A percentile compares a stretch with the other conserved stretches of the same genome.
These are phyloP conservation scores for Blastobotrys attinorum DNA, from an alignment of 805 yeast genomes.

Conservation along the genomic window DNA sequence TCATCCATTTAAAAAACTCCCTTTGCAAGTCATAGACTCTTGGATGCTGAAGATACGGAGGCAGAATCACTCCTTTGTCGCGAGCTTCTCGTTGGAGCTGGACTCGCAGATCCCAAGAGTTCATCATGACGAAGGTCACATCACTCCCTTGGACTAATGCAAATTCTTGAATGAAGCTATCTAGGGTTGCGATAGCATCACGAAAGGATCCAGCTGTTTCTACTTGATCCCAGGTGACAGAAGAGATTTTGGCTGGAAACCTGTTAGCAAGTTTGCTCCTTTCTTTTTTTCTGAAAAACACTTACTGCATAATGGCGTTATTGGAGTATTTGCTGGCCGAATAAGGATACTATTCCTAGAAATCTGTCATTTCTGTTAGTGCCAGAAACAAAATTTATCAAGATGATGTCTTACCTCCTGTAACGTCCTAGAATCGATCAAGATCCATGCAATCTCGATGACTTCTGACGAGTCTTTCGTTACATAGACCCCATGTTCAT, in stretches of 20 bases:
- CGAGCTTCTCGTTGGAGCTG: slow-evolving; percentile 74
- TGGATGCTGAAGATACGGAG: slow-evolving; percentile 68
- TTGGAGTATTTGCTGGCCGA: slow-evolving; percentile 58
- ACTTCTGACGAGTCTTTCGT: slow-evolving; percentile 63
- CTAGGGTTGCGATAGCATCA: slow-evolving; percentile 53
- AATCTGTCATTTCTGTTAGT: no score
- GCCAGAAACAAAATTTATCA: no score
- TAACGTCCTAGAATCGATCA: slow-evolving; percentile 48
- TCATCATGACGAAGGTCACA: slow-evolving; percentile 59
- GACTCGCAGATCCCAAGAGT: slow-evolving; percentile 67
- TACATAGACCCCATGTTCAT: slow-evolving; percentile 50
- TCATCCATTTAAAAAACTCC: slow-evolving; percentile 69
- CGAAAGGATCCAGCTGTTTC: slow-evolving; percentile 50
- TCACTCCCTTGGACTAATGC: slow-evolving; percentile 37
- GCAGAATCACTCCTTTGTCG: slow-evolving; percentile 64
- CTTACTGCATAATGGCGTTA: slow-evolving; percentile 39
- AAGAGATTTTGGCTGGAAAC: no score
- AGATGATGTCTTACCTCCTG: no score
- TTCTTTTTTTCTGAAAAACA: no score
- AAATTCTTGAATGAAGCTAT: slow-evolving; percentile 36
- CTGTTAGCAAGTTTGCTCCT: slow-evolving; percentile 11
- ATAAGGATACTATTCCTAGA: slow-evolving; percentile 42
- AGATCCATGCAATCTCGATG: slow-evolving; percentile 59
- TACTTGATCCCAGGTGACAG: slow-evolving; percentile 55
- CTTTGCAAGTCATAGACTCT: slow-evolving; percentile 65